Conservation (phyloP, 495 filamentous ascomycete genomes). For the Aspergillus campestris region DNA sequence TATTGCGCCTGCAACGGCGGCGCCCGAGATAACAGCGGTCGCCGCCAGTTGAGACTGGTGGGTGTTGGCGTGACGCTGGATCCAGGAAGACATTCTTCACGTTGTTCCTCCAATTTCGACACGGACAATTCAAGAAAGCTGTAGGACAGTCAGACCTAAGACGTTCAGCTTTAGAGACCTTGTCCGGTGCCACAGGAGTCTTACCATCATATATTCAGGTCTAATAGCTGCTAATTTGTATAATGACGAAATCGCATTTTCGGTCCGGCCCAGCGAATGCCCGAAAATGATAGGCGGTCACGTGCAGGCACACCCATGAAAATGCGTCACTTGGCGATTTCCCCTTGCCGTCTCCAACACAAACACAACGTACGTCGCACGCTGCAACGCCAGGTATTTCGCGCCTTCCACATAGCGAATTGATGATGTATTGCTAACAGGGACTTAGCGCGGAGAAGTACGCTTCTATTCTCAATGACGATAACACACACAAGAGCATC, state of each 20-base stretch:
- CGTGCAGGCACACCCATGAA: conserved; percentile 1
- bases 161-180: not conserved
- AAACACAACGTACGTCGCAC: conserved; percentile 1
- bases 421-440: not conserved
- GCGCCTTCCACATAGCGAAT: not conserved
- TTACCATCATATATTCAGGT: not conserved
- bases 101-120: no score
- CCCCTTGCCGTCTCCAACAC: not conserved
- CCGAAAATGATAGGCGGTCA: conserved; percentile 7
- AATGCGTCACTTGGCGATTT: not conserved
- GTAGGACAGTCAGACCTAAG: no score
- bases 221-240: no score
- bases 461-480: conserved; percentile 27
- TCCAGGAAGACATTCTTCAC: conserved; percentile 47
- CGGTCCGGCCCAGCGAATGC: not conserved
- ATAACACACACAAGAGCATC: conserved; percentile 32
- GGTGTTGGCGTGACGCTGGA: conserved; percentile 44
- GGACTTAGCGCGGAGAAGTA: not conserved
- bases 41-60: conserved; percentile 61
- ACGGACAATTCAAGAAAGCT: no score
- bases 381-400: not conserved
- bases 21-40: conserved; percentile 67
- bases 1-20: conserved; percentile 62
- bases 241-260: no score
- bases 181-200: conserved; percentile 4